Evolutionary conservation across 257 asterid species (phyloP).

Genomic region (Coffea canephora): DNA sequence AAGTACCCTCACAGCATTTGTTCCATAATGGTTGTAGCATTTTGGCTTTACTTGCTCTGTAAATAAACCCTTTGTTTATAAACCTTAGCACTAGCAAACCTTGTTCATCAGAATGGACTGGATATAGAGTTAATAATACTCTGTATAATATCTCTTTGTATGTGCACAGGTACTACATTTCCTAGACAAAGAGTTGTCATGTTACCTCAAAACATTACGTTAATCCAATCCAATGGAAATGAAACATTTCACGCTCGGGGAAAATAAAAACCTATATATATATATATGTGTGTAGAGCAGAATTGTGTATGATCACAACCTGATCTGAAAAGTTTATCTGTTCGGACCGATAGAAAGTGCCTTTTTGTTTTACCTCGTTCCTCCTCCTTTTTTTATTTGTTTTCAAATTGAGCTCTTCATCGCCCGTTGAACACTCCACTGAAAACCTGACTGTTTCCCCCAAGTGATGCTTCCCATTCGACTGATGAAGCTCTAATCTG

Average conservation of each 20-base stretch:
- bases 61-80: background rate
- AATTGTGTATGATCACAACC: background rate
- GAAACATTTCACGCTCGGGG: background rate
- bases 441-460: slow-evolving; percentile 73
- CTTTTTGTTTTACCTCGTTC: background rate
- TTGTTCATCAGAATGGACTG: background rate
- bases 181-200: background rate
- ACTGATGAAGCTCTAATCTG: slow-evolving; percentile 60
- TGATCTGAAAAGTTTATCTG: background rate
- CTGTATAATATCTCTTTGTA: background rate
- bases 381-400: background rate
- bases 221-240: slow-evolving; percentile 1
- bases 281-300: background rate
- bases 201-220: background rate
- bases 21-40: background rate
- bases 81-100: background rate
- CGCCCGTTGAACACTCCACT: slow-evolving; percentile 71
- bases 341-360: slow-evolving; percentile 2
- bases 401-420: slow-evolving; percentile 23
- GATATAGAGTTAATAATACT: background rate
- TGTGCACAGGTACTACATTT: slow-evolving; percentile 1
- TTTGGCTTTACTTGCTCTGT: background rate
- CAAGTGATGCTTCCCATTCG: slow-evolving; percentile 91
- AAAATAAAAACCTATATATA: background rate
- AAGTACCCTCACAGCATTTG: background rate